Base-by-base conservation (phyloP, 2,329 filamentous ascomycete genomes). In the Aureobasidium musti region DNA sequence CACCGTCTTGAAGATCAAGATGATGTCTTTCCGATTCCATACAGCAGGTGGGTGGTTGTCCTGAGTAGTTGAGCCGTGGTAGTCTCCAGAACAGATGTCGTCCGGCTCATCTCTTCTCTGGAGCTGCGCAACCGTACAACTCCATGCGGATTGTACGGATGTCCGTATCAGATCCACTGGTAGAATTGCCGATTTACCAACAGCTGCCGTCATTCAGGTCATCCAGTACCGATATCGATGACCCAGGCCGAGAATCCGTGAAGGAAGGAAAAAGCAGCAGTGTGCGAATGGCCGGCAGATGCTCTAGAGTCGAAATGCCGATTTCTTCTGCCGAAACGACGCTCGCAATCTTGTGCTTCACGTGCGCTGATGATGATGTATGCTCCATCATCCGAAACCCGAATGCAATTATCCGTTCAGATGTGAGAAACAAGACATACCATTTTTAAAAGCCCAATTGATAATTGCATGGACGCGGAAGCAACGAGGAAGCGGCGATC, bases 241-340 rank as follows among this genome's bases (percentile, higher is more conserved):
- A 21, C 28, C 49, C 59, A 39, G 49, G 59, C 59, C 59, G 30
- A 63, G 21, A 39, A 33, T 52, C 59, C n/a, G 59, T 63, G 45
- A 52, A 37, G 59, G 59, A 30, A 52, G 13, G 37, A 19, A 63
- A 35, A 37, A 41, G 41, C 33, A 39, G 47, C 23, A 35, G 33
- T 35, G 28, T 54, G 50, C 50, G 50, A 30, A 33, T 21, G 50
- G 6, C 30, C 61, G 61, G 61, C 61, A 64, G 61, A 64, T 64
- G 61, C 30, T 19, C 17, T 11, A 50, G 30, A 19, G 19, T 43
- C 47, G 47, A 64, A 45, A 13, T 64, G 61, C 61, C 61, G 61
- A 54, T 54, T 64, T 26, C n/a, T 37, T 23, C 61, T 53, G 37
- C 61, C 61, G 61, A 64, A 52, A 63, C 14, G 30, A 49, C 35